Evolutionary conservation across 73 alveolate species (phyloP), one percentile per base, ranked within the genome.

Genomic region (Paramecium primaurelia): DNA sequence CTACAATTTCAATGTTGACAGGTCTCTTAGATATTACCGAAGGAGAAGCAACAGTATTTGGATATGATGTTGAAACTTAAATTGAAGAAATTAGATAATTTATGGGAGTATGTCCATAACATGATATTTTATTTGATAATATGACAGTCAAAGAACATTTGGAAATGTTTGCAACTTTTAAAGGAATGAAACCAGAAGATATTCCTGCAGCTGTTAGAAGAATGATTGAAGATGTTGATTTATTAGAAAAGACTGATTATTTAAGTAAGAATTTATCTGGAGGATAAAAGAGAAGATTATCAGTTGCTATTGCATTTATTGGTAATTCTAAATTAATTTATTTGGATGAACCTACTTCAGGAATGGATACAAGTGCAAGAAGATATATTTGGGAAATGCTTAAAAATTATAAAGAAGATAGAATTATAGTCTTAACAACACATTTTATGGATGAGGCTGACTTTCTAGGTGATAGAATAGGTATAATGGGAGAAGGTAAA

Each of bases 61-160:
- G 97, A 8, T 92, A 54, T 12, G 96, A 94, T 92, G 83, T 97
- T 36, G 92, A 95, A 59, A 88, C 90, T 8, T 88, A 97, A 32
- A 94, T 95, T 84, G 97, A 92, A 30, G 93, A 90, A 25, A 97
- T 93, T 77, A 98, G 99, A 86, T 86, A 86, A 60, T 93, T 95
- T 68, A 95, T 99, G 84, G 99, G 99, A 9, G 99, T 99, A 36
- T 99, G 99, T 86, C 99, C 99, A 45, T 97, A 99, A 94, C 99
- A 99, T 73, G 99, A 99, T 94, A 98, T 99, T 8, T 92, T 98
- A 20, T 99, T 96, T 94, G 95, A 94, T 40, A 96, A 71, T 51
- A 71, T 97, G 28, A 97, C 99, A 20, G 98, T 96, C 2, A 71
- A 92, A 71, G 98, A 96, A 89, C 99, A 95, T 69, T 77, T 98